Evolutionary conservation across 2,329 filamentous ascomycete species (phyloP).

Genomic region (Nakataea oryzae): DNA sequence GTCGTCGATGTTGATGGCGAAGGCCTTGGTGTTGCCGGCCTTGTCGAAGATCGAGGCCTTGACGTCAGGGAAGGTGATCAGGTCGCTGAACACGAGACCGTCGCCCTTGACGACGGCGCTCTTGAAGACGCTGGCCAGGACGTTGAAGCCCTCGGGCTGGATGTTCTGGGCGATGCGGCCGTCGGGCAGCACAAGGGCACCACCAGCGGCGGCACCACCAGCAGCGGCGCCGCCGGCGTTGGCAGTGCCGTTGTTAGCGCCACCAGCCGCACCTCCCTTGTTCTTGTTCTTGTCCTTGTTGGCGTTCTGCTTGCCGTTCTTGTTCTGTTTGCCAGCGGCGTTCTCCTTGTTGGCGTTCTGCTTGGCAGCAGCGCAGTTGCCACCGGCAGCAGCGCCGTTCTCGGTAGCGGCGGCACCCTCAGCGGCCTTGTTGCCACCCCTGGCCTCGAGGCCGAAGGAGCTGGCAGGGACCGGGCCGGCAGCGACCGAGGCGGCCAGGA

Average conservation of each 20-base stretch:
- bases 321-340: not conserved
- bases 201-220: not conserved
- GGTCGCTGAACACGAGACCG: not conserved
- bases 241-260: not conserved
- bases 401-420: not conserved
- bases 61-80: not conserved
- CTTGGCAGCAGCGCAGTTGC: not conserved
- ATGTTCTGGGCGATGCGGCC: not conserved
- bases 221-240: not conserved
- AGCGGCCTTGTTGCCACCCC: not conserved
- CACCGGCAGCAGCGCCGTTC: not conserved
- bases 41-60: slow-evolving; percentile 1
- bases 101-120: slow-evolving; percentile 3
- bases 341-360: not conserved
- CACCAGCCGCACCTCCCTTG: not conserved
- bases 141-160: slow-evolving; percentile 1
- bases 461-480: not conserved
- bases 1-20: slow-evolving; percentile 3
- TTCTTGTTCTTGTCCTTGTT: not conserved
- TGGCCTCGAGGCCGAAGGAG: not conserved
- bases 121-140: slow-evolving; percentile 2
- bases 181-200: not conserved
- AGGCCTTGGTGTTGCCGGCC: slow-evolving; percentile 1
- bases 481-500: slow-evolving; percentile 1
- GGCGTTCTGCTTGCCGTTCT: no score